phyloP scores from a whole-genome alignment of 148 eudicot genomes.

The Polygonum aviculare region DNA sequence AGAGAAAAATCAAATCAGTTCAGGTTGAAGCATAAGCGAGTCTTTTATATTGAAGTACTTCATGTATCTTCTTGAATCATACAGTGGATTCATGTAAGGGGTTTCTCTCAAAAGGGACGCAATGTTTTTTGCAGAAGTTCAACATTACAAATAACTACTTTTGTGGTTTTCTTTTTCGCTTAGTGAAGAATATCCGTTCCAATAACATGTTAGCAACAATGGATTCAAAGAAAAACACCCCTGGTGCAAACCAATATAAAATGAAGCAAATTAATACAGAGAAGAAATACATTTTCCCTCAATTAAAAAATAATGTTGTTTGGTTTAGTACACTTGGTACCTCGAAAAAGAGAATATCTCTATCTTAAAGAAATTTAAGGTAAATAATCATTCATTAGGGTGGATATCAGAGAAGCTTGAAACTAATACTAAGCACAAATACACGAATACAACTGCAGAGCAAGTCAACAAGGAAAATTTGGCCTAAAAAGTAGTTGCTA shows the following conservation, averaged over 20 bases:
- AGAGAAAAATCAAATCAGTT: conserved; percentile 1
- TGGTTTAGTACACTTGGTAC: background rate
- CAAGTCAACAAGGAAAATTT: background rate
- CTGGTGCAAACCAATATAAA: background rate
- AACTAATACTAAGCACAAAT: background rate
- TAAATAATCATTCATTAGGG: background rate
- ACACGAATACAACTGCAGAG: background rate
- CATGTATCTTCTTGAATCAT: background rate
- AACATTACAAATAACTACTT: background rate
- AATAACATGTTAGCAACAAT: background rate
- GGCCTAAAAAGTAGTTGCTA: background rate
- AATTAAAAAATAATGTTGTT: background rate
- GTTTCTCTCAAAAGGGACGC: background rate
- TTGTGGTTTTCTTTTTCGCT: background rate
- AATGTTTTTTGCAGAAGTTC: background rate
- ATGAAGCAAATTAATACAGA: background rate
- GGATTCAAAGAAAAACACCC: background rate
- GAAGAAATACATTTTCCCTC: background rate
- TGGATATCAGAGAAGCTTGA: background rate
- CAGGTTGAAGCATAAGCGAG: background rate
- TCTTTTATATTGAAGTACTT: background rate
- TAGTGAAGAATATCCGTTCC: background rate
- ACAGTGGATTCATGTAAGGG: background rate
- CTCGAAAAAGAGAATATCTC: background rate
- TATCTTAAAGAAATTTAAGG: background rate